Base-by-base conservation (phyloP, 2,329 filamentous ascomycete species). In the Alternaria incomplexa region DNA sequence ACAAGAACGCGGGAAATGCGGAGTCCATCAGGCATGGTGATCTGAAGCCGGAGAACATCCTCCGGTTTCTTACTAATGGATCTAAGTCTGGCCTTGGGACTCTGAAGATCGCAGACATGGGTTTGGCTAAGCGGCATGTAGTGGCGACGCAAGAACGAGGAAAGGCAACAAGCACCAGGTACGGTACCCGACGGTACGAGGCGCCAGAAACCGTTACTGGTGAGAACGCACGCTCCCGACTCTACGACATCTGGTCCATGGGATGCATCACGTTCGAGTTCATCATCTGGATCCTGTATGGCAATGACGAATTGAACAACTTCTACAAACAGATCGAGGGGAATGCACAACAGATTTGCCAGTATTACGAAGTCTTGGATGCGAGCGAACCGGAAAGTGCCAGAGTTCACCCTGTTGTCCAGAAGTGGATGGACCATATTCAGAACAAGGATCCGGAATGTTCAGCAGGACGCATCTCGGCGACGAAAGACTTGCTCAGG, bases 221-320 rank as follows among this genome's bases (percentile, higher is more conserved):
- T 11, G 3, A 20, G 5, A 52, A 22, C 5, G 28, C 10, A 11
- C 22, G 20, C 11, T 73, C 69, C 9, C 71, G 72, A 0, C 58
- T 67, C 0, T 73, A 67, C 28, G 72, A 75, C 17, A 36, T 73
- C 1, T 76, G 73, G 73, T 64, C 70, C 0, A 69, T 76, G 65
- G 73, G 73, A 7, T 76, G 73, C 55, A 68, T 76, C n/a, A 66
- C 52, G 6, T 52, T 75, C 1, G 71, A 76, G 44, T 71, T 68
- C 32, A 60, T 71, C 6, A 57, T 74, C 1, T 76, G 73, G 73
- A 13, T 75, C 0, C 25, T 75, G 0, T 69, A 72, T 26, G 73
- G 73, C 1, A 54, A 62, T 1, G 45, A 69, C 2, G 54, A 56
- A 3, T 23, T 63, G 3, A 28, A 22, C 7, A 30, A 58, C 6